phyloP scores from a whole-genome alignment of 352 stramenopile species.

The Phytophthora nicotianae region DNA sequence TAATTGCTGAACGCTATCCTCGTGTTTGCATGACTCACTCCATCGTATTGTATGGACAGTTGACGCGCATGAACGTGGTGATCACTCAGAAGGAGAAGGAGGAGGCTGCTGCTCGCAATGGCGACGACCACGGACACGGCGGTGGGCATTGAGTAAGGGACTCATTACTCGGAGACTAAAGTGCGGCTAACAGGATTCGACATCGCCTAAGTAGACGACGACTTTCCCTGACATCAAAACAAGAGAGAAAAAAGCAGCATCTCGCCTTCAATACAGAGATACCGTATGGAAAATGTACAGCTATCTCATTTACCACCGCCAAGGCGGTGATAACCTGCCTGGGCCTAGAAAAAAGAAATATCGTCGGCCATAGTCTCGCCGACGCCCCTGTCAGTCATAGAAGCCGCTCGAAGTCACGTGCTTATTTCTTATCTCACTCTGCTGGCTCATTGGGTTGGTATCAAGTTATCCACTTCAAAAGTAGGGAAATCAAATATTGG shows the following conservation, averaged over 20 bases:
- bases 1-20: not conserved
- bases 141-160: slow-evolving; percentile 46
- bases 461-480: slow-evolving; percentile 6
- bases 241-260: slow-evolving; percentile 15
- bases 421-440: slow-evolving; percentile 1
- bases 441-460: not conserved
- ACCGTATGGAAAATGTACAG: slow-evolving; percentile 34
- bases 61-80: slow-evolving; percentile 86
- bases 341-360: not conserved
- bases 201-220: slow-evolving; percentile 6
- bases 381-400: not conserved
- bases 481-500: not conserved
- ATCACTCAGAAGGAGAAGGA: slow-evolving; percentile 80
- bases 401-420: not conserved
- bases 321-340: not conserved
- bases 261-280: slow-evolving; percentile 36
- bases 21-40: slow-evolving; percentile 1
- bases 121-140: slow-evolving; percentile 47
- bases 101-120: slow-evolving; percentile 54
- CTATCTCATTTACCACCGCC: slow-evolving; percentile 1
- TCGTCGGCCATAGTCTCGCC: not conserved
- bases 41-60: slow-evolving; percentile 37
- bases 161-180: not conserved
- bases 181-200: slow-evolving; percentile 11
- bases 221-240: slow-evolving; percentile 18